These are phyloP conservation scores for Dovyalis caffra DNA, from an alignment of 345 rosid species.

Conservation along the genomic window DNA sequence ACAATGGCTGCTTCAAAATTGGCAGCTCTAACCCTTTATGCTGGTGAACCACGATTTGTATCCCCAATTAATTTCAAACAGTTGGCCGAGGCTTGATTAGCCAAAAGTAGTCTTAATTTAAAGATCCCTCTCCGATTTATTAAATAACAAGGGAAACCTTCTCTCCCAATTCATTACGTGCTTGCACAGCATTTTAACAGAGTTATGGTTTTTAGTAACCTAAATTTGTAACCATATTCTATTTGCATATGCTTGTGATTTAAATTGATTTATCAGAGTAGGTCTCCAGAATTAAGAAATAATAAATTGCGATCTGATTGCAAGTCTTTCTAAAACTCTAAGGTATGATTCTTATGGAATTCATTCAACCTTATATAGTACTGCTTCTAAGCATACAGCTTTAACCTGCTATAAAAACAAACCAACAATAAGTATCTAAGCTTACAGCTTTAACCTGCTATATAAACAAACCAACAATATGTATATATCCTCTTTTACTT, in stretches of 20 bases:
- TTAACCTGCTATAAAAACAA: no score
- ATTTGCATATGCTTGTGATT: no score
- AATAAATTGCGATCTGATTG: no score
- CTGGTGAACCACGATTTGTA: slow-evolving; percentile 39
- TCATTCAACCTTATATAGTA: no score
- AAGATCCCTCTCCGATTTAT: no score
- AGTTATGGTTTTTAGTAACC: no score
- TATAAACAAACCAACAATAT: no score
- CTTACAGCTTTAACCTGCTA: background rate
- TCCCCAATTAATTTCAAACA: slow-evolving; percentile 48
- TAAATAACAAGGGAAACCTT: background rate
- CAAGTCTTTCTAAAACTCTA: no score
- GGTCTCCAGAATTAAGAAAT: background rate
- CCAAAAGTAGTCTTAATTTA: background rate
- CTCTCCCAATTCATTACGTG: background rate
- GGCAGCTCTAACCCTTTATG: slow-evolving; percentile 20
- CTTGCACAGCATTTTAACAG: background rate
- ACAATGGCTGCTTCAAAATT: background rate
- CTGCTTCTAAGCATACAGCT: background rate
- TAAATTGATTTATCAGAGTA: background rate
- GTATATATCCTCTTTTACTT: background rate
- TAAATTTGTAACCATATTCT: no score
- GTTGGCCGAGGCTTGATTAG: slow-evolving; percentile 37
- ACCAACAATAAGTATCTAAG: slow-evolving; percentile 32
- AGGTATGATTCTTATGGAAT: background rate